Evolutionary conservation across 805 yeast species (phyloP).

Genomic region (Myxozyma sirexii): DNA sequence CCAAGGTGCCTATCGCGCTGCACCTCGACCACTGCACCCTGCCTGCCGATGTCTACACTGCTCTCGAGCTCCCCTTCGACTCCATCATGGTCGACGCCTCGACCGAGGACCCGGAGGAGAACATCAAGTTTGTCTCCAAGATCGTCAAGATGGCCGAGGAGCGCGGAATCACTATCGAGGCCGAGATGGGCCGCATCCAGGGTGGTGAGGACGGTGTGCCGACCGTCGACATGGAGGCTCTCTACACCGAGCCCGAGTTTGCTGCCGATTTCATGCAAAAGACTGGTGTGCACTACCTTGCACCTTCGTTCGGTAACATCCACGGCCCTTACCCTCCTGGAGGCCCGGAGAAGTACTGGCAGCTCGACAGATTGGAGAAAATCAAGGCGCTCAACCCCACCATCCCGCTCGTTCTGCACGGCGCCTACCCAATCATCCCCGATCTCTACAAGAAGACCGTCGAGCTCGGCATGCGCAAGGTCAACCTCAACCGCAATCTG

Average conservation of each 20-base stretch:
- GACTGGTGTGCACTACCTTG: constrained; percentile 45
- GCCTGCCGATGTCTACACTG: constrained; percentile 42
- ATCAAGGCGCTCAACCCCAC: constrained; percentile 33
- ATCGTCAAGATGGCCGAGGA: constrained; percentile 41
- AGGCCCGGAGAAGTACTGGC: constrained; percentile 44
- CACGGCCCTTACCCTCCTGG: constrained; percentile 46
- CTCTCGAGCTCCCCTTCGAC: constrained; percentile 45
- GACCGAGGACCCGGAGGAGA: constrained; percentile 45
- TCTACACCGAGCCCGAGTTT: constrained; percentile 43
- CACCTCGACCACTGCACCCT: constrained; percentile 47
- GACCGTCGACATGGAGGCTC: constrained; percentile 40
- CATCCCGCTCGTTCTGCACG: constrained; percentile 44
- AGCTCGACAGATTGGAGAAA: constrained; percentile 35
- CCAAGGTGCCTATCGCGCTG: constrained; percentile 45
- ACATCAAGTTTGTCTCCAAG: constrained; percentile 40
- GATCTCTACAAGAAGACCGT: constrained; percentile 40
- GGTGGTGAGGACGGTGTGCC: constrained; percentile 48
- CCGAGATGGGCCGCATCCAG: constrained; percentile 47
- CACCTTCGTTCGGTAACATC: constrained; percentile 47
- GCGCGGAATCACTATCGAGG: constrained; percentile 45
- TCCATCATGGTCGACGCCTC: constrained; percentile 49
- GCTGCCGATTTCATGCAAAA: constrained; percentile 41
- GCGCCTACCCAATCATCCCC: constrained; percentile 43
- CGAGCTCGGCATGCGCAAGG: constrained; percentile 42
- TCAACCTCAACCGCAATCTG: constrained; percentile 43